A percentile compares a stretch with the other conserved stretches of the same genome.
phyloP scores from a whole-genome alignment of 768 basidiomycete species.

The Obba rivulosa region DNA sequence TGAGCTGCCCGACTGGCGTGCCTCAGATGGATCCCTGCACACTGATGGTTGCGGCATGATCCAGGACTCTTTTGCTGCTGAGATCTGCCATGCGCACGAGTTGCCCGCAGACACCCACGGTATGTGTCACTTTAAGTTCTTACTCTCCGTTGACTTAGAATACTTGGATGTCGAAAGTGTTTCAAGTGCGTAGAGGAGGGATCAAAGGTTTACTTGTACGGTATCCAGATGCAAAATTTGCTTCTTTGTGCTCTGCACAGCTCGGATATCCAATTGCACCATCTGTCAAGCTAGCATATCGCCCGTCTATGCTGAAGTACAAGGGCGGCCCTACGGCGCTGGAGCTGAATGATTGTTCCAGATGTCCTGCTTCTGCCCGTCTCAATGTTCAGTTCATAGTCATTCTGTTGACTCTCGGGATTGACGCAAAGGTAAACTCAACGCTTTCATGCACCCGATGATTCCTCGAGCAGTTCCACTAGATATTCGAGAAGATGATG shows the following conservation, averaged over 20 bases:
- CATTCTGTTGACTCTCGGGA: slow-evolving; percentile 8
- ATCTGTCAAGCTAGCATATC: background rate
- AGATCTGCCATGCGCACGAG: slow-evolving; percentile 5
- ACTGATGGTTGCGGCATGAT: slow-evolving; percentile 18
- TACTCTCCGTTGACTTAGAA: background rate
- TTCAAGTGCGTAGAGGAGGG: slow-evolving; percentile 15
- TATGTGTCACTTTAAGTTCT: background rate
- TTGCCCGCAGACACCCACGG: slow-evolving; percentile 5
- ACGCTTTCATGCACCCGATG: background rate
- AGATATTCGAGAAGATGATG: slow-evolving; percentile 8
- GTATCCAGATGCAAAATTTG: slow-evolving; percentile 12
- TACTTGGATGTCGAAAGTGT: slow-evolving; percentile 6
- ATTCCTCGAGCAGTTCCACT: background rate
- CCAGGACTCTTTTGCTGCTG: slow-evolving; percentile 9
- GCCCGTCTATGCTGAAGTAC: slow-evolving; percentile 15
- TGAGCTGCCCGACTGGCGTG: slow-evolving; percentile 7
- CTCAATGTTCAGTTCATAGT: slow-evolving; percentile 12
- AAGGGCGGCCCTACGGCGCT: slow-evolving; percentile 10
- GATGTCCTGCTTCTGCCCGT: slow-evolving; percentile 5
- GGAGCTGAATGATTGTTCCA: slow-evolving; percentile 12
- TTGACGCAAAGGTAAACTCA: background rate
- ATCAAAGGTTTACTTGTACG: slow-evolving; percentile 15
- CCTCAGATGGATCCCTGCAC: slow-evolving; percentile 11
- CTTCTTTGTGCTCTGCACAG: background rate
- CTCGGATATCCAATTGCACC: background rate